These are phyloP conservation scores for Prunella vulgaris DNA, from an alignment of 257 asterid species.

Conservation along the genomic window DNA sequence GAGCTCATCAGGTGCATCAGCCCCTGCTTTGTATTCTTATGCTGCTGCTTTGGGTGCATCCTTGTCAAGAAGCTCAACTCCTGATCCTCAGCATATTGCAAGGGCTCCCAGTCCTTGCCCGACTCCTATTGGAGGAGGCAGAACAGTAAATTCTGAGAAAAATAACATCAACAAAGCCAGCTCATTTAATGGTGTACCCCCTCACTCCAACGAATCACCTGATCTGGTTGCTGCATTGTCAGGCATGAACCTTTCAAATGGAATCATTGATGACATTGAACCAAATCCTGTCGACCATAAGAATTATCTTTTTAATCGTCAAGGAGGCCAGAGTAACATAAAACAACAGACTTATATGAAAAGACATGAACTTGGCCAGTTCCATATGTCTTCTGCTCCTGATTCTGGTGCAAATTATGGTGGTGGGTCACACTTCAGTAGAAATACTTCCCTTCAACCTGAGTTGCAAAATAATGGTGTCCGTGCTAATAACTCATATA, in stretches of 20 bases:
- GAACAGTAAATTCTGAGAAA: constrained; percentile 61
- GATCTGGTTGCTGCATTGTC: constrained; percentile 84
- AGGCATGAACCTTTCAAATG: constrained; percentile 74
- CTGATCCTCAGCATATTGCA: constrained; percentile 79
- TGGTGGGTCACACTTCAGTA: constrained; percentile 35
- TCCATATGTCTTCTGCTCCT: constrained; percentile 30
- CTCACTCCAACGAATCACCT: constrained; percentile 51
- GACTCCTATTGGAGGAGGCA: constrained; percentile 84
- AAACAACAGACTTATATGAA: constrained; percentile 51
- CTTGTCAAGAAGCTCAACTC: constrained; percentile 91
- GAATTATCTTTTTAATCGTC: constrained; percentile 49
- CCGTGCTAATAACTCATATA: constrained; percentile 44
- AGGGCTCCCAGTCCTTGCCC: constrained; percentile 93
- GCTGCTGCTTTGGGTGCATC: constrained; percentile 92
- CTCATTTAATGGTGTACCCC: constrained; percentile 50
- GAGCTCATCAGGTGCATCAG: constrained; percentile 41
- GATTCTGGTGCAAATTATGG: constrained; percentile 35
- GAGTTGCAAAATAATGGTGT: constrained; percentile 46
- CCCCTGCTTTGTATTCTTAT: constrained; percentile 70
- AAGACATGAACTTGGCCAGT: constrained; percentile 38
- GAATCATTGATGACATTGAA: constrained; percentile 37
- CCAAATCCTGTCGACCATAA: constrained; percentile 42
- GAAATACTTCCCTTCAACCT: constrained; percentile 34
- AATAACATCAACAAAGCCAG: constrained; percentile 46
- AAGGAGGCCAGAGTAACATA: constrained; percentile 49